Percentiles rank a stretch among this genome's conserved stretches.
Conservation (phyloP, 495 filamentous ascomycete species). For the Pseudevernia furfuracea region DNA sequence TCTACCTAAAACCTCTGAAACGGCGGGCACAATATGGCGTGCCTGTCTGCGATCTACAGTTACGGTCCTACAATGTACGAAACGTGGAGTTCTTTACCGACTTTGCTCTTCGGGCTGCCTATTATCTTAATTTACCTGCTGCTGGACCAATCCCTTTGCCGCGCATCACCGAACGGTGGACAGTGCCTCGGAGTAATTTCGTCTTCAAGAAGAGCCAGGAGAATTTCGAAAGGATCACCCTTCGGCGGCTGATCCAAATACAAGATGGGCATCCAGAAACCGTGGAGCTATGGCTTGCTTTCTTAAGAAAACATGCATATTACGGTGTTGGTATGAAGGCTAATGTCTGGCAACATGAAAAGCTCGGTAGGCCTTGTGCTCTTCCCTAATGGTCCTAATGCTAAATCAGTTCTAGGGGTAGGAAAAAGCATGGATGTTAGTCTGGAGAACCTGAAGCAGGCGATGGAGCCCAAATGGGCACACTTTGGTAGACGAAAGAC, state of each 20-base stretch:
- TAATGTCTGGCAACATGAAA: conserved; percentile 83
- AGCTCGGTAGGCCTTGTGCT: conserved; percentile 45
- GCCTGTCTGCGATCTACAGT: conserved; percentile 80
- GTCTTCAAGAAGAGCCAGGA: conserved; percentile 96
- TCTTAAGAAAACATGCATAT: conserved; percentile 80
- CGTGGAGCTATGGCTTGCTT: conserved; percentile 86
- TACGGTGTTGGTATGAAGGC: conserved; percentile 98
- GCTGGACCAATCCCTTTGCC: conserved; percentile 85
- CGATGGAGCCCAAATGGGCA: conserved; percentile 54
- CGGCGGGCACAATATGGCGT: conserved; percentile 64
- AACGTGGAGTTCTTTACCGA: conserved; percentile 93
- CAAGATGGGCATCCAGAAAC: conserved; percentile 83
- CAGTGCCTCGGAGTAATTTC: conserved; percentile 82
- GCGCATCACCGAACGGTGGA: conserved; percentile 82
- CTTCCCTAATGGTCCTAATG: background rate
- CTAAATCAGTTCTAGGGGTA: conserved; percentile 44
- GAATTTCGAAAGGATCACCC: conserved; percentile 89
- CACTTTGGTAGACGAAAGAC: conserved; percentile 54
- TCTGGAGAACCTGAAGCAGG: conserved; percentile 49
- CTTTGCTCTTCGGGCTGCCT: conserved; percentile 89
- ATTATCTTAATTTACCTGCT: conserved; percentile 83
- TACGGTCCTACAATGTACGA: conserved; percentile 83
- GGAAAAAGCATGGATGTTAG: conserved; percentile 58
- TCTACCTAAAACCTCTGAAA: conserved; percentile 79
- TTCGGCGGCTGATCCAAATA: conserved; percentile 83